Conservation (phyloP, 257 asterid genomes). For the Nicotiana undulata region DNA sequence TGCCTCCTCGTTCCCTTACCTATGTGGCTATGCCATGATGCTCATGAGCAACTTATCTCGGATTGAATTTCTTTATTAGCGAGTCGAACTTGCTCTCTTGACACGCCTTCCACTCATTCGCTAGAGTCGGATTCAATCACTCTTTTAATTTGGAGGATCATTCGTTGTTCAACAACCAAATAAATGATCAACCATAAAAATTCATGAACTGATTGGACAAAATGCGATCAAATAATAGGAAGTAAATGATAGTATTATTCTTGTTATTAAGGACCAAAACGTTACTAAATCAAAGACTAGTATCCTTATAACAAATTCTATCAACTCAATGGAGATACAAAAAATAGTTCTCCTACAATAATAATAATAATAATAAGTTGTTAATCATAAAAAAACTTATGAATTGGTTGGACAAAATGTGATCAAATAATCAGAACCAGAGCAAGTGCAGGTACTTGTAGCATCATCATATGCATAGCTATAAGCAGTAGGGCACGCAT, state of each 20-base stretch:
- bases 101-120: no score
- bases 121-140: no score
- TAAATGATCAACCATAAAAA: neutral
- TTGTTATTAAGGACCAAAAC: neutral
- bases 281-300: neutral
- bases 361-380: neutral
- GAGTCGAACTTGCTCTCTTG: no score
- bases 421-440: constrained; percentile 57
- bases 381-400: neutral
- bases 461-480: constrained; percentile 90
- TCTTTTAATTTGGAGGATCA: no score
- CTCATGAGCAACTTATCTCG: no score
- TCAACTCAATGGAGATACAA: neutral
- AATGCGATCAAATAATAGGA: neutral
- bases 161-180: no score
- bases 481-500: constrained; percentile 81
- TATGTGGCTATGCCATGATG: no score
- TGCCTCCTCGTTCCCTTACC: no score
- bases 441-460: constrained; percentile 71
- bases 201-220: neutral
- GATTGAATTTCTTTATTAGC: no score
- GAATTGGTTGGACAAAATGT: constrained; percentile 61
- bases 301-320: neutral
- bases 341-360: neutral
- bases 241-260: no score